Evolutionary conservation across 768 basidiomycete species (phyloP).

Genomic region (Agaricus subrufescens): DNA sequence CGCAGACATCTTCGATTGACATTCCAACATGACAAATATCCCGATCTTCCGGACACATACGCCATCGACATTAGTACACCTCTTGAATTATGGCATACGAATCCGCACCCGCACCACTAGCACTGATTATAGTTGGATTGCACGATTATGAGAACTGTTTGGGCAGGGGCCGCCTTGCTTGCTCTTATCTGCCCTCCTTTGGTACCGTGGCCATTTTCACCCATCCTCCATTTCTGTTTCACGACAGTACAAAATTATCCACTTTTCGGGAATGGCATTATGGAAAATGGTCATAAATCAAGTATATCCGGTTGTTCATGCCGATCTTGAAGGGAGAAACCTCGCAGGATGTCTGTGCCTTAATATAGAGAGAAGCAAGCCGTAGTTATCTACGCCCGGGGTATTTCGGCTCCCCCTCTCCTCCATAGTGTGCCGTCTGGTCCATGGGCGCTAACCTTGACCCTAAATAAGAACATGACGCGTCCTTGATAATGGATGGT

Average conservation of each 20-base stretch:
- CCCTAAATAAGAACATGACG: not conserved
- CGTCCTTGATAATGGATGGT: not conserved
- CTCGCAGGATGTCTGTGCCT: not conserved
- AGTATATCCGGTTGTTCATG: not conserved
- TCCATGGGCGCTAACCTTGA: too few species aligned
- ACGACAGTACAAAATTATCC: too few species aligned
- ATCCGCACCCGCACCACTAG: not conserved
- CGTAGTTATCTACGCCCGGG: not conserved
- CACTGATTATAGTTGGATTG: not conserved
- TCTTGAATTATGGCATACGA: not conserved
- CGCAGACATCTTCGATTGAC: not conserved
- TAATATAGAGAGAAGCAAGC: not conserved
- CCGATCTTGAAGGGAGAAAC: slow-evolving; percentile 6
- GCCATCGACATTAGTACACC: not conserved
- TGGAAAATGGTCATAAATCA: not conserved
- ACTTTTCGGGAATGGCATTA: not conserved
- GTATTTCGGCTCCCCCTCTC: not conserved
- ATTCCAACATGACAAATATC: not conserved
- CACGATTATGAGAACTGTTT: not conserved
- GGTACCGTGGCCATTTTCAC: not conserved
- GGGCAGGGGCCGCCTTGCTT: not conserved
- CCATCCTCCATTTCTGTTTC: too few species aligned
- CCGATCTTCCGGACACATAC: not conserved
- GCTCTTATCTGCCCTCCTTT: not conserved
- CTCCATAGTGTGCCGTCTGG: not conserved